phyloP scores from a whole-genome alignment of 768 basidiomycete species.

The Lentinula sp. region DNA sequence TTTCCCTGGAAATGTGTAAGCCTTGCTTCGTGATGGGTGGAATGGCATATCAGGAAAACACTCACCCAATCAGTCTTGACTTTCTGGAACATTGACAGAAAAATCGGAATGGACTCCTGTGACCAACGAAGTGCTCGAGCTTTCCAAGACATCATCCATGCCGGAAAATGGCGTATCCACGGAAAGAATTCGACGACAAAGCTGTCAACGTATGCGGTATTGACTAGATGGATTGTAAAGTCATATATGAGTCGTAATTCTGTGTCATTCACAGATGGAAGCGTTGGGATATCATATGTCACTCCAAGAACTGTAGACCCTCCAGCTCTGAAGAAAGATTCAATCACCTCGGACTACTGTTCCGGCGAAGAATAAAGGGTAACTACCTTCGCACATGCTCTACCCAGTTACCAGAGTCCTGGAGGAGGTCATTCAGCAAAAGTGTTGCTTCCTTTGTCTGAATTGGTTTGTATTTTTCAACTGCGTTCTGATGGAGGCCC shows the following conservation, averaged over 20 bases:
- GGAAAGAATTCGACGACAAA: conserved; percentile 28
- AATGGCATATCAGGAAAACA: neutral
- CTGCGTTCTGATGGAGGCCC: conserved; percentile 20
- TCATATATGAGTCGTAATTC: conserved; percentile 11
- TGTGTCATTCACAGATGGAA: conserved; percentile 10
- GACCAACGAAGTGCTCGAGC: conserved; percentile 10
- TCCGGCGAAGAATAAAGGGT: too few species aligned
- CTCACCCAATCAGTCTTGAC: conserved; percentile 8
- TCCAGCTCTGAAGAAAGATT: conserved; percentile 4
- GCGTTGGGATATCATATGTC: conserved; percentile 13
- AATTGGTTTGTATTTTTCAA: conserved; percentile 16
- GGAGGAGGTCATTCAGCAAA: conserved; percentile 20
- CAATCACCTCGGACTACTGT: neutral
- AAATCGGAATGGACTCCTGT: conserved; percentile 8
- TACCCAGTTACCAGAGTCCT: conserved; percentile 22
- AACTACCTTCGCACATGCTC: conserved; percentile 12
- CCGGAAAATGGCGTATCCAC: conserved; percentile 24
- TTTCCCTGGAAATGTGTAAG: neutral
- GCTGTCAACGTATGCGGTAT: conserved; percentile 25
- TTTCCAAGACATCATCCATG: conserved; percentile 18
- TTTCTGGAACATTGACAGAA: conserved; percentile 6
- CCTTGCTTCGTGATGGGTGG: neutral
- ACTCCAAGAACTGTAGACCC: conserved; percentile 11
- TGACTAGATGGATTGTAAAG: conserved; percentile 19
- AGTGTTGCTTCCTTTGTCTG: conserved; percentile 25